A percentile compares a stretch with the other conserved stretches of the same genome.
Evolutionary conservation across 306 rosid genomes (phyloP).

Genomic region (Fagus sylvatica): DNA sequence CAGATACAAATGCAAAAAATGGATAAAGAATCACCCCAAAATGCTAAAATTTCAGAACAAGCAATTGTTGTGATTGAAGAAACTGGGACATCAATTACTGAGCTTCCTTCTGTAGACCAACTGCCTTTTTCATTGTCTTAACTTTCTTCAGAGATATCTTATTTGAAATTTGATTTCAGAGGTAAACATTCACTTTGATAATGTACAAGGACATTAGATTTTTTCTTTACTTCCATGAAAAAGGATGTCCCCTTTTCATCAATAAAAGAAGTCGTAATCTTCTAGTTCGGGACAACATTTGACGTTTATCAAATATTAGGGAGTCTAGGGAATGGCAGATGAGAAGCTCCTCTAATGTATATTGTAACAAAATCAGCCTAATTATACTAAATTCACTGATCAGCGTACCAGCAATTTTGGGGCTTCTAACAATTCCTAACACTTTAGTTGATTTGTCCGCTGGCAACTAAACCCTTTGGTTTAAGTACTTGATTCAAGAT

Average conservation of each 20-base stretch:
- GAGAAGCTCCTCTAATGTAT: no score
- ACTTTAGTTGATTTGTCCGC: no score
- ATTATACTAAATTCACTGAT: no score
- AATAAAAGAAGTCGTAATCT: not conserved
- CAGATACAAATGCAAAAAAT: slow-evolving; percentile 9
- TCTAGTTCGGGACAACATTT: no score
- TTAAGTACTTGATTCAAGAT: no score
- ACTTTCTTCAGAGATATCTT: not conserved
- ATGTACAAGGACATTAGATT: not conserved
- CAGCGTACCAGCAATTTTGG: no score
- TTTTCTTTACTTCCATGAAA: not conserved
- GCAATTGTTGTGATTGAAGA: slow-evolving; percentile 30
- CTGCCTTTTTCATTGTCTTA: slow-evolving; percentile 7
- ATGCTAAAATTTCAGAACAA: slow-evolving; percentile 38
- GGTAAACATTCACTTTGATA: not conserved
- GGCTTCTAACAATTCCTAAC: no score
- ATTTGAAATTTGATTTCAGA: not conserved
- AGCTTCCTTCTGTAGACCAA: slow-evolving; percentile 25
- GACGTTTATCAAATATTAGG: no score
- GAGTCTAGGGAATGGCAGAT: no score
- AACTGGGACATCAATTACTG: slow-evolving; percentile 29
- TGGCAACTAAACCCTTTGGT: no score
- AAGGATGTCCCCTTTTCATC: not conserved
- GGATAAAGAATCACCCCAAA: slow-evolving; percentile 33
- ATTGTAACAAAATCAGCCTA: no score